These are phyloP conservation scores for Sanguinoderma infundibulare DNA, from an alignment of 1,284 basidiomycete species.

Conservation along the genomic window DNA sequence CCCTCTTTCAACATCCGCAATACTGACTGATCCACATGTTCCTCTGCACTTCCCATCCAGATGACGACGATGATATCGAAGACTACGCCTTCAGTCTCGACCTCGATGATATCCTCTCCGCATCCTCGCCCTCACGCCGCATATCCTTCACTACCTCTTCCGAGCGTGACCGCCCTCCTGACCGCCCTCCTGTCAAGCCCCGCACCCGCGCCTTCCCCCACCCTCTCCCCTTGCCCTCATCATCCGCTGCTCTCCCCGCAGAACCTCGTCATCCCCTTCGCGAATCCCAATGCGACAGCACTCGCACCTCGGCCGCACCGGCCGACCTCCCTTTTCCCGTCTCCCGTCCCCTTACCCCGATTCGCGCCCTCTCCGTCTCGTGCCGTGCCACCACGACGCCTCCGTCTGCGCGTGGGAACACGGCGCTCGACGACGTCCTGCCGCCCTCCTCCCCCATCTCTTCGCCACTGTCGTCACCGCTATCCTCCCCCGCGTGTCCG, in stretches of 20 bases:
- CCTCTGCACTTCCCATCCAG: conserved; percentile 6
- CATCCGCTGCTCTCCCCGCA: neutral
- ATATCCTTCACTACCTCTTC: conserved; percentile 38
- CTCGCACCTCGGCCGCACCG: conserved; percentile 10
- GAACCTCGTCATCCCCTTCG: conserved; percentile 2
- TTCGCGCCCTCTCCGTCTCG: conserved; percentile 9
- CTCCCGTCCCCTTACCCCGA: conserved; percentile 8
- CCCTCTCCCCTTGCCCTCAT: neutral
- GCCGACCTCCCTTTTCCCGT: neutral
- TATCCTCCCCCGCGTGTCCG: conserved; percentile 8
- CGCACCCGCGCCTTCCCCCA: neutral
- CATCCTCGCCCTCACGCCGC: conserved; percentile 29
- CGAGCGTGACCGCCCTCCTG: conserved; percentile 33
- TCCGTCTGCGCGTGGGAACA: neutral
- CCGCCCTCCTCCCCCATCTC: conserved; percentile 20
- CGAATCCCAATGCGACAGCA: neutral
- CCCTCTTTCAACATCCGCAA: conserved; percentile 4
- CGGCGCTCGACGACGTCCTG: conserved; percentile 7
- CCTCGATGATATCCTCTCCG: conserved; percentile 17
- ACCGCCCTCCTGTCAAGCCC: conserved; percentile 15
- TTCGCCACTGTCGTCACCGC: conserved; percentile 14
- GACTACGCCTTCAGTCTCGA: conserved; percentile 17
- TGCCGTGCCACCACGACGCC: neutral
- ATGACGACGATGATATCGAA: conserved; percentile 27
- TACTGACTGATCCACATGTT: conserved; percentile 19